A percentile compares a stretch with the other conserved stretches of the same genome.
Conservation (phyloP, 1,284 basidiomycete genomes). For the Melampsora americana region DNA sequence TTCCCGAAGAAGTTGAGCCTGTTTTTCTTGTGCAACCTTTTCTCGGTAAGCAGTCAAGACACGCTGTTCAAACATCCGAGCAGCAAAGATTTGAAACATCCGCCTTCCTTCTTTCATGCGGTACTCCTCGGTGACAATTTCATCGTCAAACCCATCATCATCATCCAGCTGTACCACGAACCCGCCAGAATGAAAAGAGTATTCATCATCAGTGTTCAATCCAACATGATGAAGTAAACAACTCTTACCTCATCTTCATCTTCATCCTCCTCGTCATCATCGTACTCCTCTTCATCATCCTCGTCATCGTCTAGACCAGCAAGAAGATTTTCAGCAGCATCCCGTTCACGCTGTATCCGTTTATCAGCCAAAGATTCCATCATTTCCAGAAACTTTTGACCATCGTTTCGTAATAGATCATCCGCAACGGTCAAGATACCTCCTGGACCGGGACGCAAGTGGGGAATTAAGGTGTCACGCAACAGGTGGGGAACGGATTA, state of each 20-base stretch:
- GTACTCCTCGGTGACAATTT: constrained; percentile 62
- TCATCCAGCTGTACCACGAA: constrained; percentile 46
- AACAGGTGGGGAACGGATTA: constrained; percentile 37
- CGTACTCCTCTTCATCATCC: constrained; percentile 61
- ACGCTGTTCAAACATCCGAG: constrained; percentile 97
- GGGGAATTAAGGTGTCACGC: constrained; percentile 51
- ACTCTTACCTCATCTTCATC: constrained; percentile 50
- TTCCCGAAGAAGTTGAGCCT: constrained; percentile 78
- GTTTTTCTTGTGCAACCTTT: constrained; percentile 84
- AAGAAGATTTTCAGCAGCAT: constrained; percentile 64
- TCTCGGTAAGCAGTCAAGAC: constrained; percentile 89
- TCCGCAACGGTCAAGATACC: constrained; percentile 98
- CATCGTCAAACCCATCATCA: constrained; percentile 52
- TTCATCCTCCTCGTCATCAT: constrained; percentile 58
- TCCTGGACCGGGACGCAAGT: constrained; percentile 60
- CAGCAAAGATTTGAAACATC: constrained; percentile 99
- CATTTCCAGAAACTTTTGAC: constrained; percentile 98
- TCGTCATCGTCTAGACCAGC: constrained; percentile 64
- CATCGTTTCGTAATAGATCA: constrained; percentile 95
- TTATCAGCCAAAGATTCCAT: constrained; percentile 98
- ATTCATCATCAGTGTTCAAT: constrained; percentile 51
- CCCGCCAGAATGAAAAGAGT: not conserved
- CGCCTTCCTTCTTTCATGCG: constrained; percentile 97
- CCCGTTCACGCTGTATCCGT: constrained; percentile 85
- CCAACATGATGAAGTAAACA: not conserved